Conservation (phyloP, 2,329 filamentous ascomycete genomes). For the Endocalyx cinctus region DNA sequence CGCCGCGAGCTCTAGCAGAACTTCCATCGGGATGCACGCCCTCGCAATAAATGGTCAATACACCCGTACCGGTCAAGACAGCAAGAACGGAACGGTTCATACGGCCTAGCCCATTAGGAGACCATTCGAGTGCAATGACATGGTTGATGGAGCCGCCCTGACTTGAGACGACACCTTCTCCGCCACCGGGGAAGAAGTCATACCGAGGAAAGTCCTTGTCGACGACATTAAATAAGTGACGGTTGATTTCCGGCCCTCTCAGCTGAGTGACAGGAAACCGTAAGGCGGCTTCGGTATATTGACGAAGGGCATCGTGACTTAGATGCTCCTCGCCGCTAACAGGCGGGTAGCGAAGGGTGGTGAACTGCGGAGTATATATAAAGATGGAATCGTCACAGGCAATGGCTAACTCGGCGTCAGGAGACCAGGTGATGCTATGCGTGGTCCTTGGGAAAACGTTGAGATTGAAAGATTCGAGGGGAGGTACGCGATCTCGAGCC, state of each 20-base stretch:
- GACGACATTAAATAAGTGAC: conserved; percentile 22
- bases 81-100: conserved; percentile 49
- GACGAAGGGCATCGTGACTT: conserved; percentile 18
- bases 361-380: conserved; percentile 46
- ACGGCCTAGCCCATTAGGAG: conserved; percentile 51
- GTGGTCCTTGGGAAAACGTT: conserved; percentile 39
- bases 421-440: conserved; percentile 47
- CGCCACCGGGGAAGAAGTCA: conserved; percentile 37
- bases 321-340: not conserved
- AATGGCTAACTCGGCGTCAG: conserved; percentile 53
- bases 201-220: conserved; percentile 21
- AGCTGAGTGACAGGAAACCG: conserved; percentile 26
- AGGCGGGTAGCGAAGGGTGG: conserved; percentile 7
- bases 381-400: conserved; percentile 52
- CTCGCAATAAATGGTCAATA: conserved; percentile 49
- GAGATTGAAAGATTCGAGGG: conserved; percentile 42
- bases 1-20: conserved; percentile 23
- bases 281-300: conserved; percentile 26
- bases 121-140: conserved; percentile 51
- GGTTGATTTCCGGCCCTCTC: conserved; percentile 22
- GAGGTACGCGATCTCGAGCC: conserved; percentile 32
- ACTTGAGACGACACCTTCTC: conserved; percentile 40
- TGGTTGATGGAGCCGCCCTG: conserved; percentile 51
- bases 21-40: conserved; percentile 21
- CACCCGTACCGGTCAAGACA: conserved; percentile 46